Percentiles rank a stretch among this genome's conserved stretches.
These are phyloP conservation scores for Dendrobium catenatum DNA, from an alignment of 106 monocot species.

Conservation along the genomic window DNA sequence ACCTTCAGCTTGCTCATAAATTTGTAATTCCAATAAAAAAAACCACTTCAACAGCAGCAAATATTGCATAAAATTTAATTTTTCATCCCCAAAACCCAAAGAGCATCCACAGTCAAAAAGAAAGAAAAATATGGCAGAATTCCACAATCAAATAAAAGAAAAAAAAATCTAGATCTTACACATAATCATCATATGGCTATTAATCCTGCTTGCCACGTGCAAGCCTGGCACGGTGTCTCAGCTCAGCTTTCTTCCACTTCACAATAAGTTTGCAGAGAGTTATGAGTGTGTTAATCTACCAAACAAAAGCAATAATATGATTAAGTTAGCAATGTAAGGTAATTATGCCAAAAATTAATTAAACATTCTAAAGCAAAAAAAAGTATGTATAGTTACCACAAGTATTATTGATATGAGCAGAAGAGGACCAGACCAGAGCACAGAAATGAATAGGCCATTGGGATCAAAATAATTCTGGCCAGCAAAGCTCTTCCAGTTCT, in stretches of 20 bases:
- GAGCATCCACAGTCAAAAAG: background rate
- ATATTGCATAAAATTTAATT: too few relatives aligned
- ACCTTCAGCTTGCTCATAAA: too few relatives aligned
- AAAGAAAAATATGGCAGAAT: background rate
- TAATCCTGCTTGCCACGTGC: slow-evolving; percentile 41
- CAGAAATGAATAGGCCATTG: slow-evolving; percentile 80
- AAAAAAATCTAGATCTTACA: too few relatives aligned
- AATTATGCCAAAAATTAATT: background rate
- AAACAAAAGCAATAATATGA: background rate
- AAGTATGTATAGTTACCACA: slow-evolving; percentile 49
- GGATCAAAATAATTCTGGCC: slow-evolving; percentile 88
- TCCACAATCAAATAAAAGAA: background rate
- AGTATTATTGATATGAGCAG: slow-evolving; percentile 59
- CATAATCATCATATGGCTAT: background rate
- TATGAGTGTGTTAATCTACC: slow-evolving; percentile 55
- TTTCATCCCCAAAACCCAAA: background rate
- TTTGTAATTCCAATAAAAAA: too few relatives aligned
- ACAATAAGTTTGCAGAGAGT: slow-evolving; percentile 47
- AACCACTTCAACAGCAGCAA: too few relatives aligned
- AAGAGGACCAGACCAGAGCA: slow-evolving; percentile 87
- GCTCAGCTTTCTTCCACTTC: slow-evolving; percentile 63
- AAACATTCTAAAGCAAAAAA: background rate
- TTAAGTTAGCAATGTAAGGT: background rate
- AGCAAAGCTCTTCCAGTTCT: slow-evolving; percentile 81
- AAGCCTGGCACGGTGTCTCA: slow-evolving; percentile 50